Evolutionary conservation across 805 yeast genomes (phyloP), one percentile per base, ranked within the genome.

Genomic region (Metschnikowia peoriensis): DNA sequence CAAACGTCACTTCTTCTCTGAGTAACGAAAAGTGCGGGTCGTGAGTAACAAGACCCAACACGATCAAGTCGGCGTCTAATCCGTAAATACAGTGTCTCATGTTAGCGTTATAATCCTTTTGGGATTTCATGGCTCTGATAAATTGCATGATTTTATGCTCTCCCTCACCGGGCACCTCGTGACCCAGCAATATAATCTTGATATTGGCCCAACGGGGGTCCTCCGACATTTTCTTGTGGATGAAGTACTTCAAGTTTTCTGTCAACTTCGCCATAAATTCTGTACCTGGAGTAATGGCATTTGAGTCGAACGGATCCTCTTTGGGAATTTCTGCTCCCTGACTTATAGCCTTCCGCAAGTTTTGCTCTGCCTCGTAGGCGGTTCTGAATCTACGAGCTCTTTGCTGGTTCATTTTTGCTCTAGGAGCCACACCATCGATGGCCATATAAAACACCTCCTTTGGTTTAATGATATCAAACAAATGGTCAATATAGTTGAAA

Each of bases 341-440:
- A 34, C 78, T 80, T 41, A 86, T 74, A 6, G 97, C 97, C 66
- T 88, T 86, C 53, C 79, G 78, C 65, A 88, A 66, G 47, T 84
- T 85, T 59, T 83, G 83, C 66, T 93, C 96, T 1, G 97, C 97
- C 65, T 93, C 98, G 62, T 84, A 79, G 0, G 97, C 98, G 32
- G 97, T 85, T 70, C 97, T 79, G 70, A 93, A 93, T 73, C 99
- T 84, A 77, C 99, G 85, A 0, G 97, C 84, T 72, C 99, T 83
- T 71, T 93, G 99, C 71, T 93, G 98, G 67, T 93, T 93, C 97
- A 93, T 92, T 66, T 93, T 93, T 10, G 99, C 99, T 67, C 99
- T 78, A 41, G 99, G 99, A 0, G 99, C 99, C 47, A 93, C 98
- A 67, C 99, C 99, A 73, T 93, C 99, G 62, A 93, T 89, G 3